Conservation (phyloP, 306 rosid species). For the Heteromeles arbutifolia region DNA sequence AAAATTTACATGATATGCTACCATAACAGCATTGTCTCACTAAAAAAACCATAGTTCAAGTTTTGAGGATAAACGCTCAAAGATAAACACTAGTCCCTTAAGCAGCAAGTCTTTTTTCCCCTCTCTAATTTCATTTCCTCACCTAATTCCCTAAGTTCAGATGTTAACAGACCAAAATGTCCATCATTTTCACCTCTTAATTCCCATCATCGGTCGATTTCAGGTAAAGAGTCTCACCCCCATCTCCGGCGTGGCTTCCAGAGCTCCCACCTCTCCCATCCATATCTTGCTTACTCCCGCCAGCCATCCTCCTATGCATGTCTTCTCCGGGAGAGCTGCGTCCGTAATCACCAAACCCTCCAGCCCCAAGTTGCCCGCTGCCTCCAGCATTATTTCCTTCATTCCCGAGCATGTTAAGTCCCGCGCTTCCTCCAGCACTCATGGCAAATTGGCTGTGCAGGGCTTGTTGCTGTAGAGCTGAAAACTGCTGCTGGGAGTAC, state of each 20-base stretch:
- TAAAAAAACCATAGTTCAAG: constrained; percentile 10
- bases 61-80: constrained; percentile 19
- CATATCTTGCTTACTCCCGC: constrained; percentile 75
- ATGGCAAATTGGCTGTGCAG: constrained; percentile 67
- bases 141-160: constrained; percentile 25
- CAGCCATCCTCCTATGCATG: constrained; percentile 56
- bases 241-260: constrained; percentile 58
- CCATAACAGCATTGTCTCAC: constrained; percentile 28
- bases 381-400: constrained; percentile 58
- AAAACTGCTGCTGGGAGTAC: constrained; percentile 70
- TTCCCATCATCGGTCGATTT: constrained; percentile 65
- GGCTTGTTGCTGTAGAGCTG: constrained; percentile 84
- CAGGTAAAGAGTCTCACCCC: constrained; percentile 74
- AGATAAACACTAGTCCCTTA: constrained; percentile 21
- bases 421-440: constrained; percentile 52
- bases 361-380: constrained; percentile 40
- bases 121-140: constrained; percentile 1
- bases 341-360: constrained; percentile 66
- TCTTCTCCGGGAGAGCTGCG: constrained; percentile 51
- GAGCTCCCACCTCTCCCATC: constrained; percentile 63
- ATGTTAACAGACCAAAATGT: constrained; percentile 15
- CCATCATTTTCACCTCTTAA: constrained; percentile 21
- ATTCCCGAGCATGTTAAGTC: constrained; percentile 72
- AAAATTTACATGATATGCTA: constrained; percentile 21
- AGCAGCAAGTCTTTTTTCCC: constrained; percentile 8